Base-by-base conservation (phyloP, 768 basidiomycete genomes). In the Pleurotus tuoliensis region DNA sequence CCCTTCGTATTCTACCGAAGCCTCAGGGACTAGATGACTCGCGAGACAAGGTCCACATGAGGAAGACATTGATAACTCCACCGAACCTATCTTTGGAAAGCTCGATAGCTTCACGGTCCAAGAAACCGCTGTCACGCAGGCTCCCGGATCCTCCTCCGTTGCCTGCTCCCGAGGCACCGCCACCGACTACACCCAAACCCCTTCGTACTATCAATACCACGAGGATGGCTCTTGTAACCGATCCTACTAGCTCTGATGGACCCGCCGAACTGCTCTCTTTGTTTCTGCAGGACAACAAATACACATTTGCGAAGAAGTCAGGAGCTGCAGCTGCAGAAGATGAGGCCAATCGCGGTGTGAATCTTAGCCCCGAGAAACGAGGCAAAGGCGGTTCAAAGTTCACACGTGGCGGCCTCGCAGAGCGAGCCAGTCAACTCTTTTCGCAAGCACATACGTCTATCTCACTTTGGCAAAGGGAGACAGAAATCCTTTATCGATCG, bases 341-440 rank as follows among this genome's bases (percentile, higher is more conserved):
- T 2, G 74, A 79, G 59, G 64, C 73, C 1, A 70, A 71, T 9
- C 76, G 82, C n/a, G 85, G 83, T 1, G 61, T 87, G 39, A 75
- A 76, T 58, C 62, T 83, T 53, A 87, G 84, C 66, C 86, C 86
- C 0, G 76, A 81, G 60, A 87, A 86, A 67, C 73, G 71, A 47
- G 72, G 71, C 13, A 78, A 76, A 63, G 20, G 37, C 22, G 73
- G 69, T 24, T 66, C 69, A 27, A 82, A 76, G 60, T 79, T 79
- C 43, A 49, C 77, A 41, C 74, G 81, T n/a, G 79, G 79, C 38
- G 84, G 85, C 1, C 62, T 86, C 3, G 84, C 84, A 0, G 78
- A 79, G 30, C 76, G 75, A 5, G 76, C 81, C 1, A 73, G 74
- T 3, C 69, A 73, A 9, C 63, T 75, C 27, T 76, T 78, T 41